Conservation (phyloP, 2,329 filamentous ascomycete species). For the Microdochium nivale region DNA sequence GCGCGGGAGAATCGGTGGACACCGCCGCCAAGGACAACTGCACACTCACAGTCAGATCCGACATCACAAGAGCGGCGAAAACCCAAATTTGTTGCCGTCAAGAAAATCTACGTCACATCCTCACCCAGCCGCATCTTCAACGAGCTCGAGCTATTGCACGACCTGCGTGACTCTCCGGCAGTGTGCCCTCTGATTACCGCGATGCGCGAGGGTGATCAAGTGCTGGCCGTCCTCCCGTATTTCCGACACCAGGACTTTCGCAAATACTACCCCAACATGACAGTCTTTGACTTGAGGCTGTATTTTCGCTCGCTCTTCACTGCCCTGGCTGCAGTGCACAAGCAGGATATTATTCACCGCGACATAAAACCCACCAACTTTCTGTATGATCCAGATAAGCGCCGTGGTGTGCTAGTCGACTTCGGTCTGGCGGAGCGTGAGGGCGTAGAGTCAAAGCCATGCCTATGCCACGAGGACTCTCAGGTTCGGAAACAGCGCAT, state of each 20-base stretch:
- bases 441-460: conserved; percentile 68
- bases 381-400: conserved; percentile 73
- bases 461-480: conserved; percentile 65
- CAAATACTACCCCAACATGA: conserved; percentile 87
- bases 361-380: conserved; percentile 99
- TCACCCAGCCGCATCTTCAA: conserved; percentile 91
- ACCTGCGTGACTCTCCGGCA: conserved; percentile 71
- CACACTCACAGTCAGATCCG: conserved; percentile 29
- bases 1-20: conserved; percentile 56
- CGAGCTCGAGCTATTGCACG: conserved; percentile 86
- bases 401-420: conserved; percentile 89
- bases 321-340: conserved; percentile 75
- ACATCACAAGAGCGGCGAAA: conserved; percentile 31
- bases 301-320: conserved; percentile 87
- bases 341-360: conserved; percentile 77
- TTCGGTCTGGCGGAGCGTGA: conserved; percentile 92
- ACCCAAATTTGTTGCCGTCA: conserved; percentile 85
- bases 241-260: conserved; percentile 94
- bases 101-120: conserved; percentile 99
- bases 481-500: conserved; percentile 53
- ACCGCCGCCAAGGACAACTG: conserved; percentile 54
- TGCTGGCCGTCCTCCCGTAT: conserved; percentile 89
- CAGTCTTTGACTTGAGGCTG: conserved; percentile 73
- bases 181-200: conserved; percentile 95
- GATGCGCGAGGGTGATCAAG: conserved; percentile 91